Evolutionary conservation across 1,139 yeast species (phyloP), one percentile per base, ranked within the genome.

Genomic region (Suhomyces terraborum): DNA sequence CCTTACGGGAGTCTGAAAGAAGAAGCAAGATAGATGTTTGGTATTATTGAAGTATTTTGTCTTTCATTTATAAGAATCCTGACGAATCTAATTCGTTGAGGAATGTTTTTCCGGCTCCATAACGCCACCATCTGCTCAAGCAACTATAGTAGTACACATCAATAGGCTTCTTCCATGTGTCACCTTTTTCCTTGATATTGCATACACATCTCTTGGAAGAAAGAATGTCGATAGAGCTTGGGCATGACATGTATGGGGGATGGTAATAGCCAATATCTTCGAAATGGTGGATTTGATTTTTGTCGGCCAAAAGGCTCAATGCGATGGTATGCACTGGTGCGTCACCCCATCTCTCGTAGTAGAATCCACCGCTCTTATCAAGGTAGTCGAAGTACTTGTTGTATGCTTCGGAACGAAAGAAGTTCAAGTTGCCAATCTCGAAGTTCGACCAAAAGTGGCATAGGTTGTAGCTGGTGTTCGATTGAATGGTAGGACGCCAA

Each of bases 391-490:
- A 89, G 59, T 67, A 89, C n/a, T 72, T 74, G 25, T 75, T 62
- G 61, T 91, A 91, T 14, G 72, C 79, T 39, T 84, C 77, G 38
- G 89, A 75, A 46, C 96, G 69, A 67, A 84, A 89, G 61, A 89
- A 88, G 53, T 87, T 77, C 49, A 91, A 70, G 58, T 82, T 82
- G 0, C 83, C 97, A 48, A 89, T 84, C 61, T 91, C 98, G 59
- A 91, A 89, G 61, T 91, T 91, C 19, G 95, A 84, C 98, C 98
- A 91, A 59, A 89, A 91, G 62, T 91, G 98, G 57, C 98, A 93
- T 46, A 88, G 59, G 57, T 93, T 93, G 64, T 88, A 91, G n/a
- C 74, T 70, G 2, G 75, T 63, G n/a, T 71, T 61, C 2, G 79
- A 61, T 10, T 35, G 38, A 6, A 45, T 41, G 8, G 42, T 26